Base-by-base conservation (phyloP, 805 yeast genomes). In the Metschnikowia orientalis region DNA sequence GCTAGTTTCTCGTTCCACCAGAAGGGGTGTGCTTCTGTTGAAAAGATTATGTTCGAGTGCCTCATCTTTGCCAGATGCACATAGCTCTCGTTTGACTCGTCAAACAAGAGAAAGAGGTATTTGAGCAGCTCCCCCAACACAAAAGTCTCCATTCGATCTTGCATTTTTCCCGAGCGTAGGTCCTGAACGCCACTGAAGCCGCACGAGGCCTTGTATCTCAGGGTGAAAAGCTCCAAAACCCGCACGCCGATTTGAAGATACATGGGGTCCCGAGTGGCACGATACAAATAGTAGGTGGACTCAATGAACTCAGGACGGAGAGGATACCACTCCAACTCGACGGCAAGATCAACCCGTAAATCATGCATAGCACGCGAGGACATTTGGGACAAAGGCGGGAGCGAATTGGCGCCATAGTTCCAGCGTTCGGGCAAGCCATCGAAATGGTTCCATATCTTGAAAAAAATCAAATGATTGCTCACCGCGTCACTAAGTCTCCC, bases 1-100 rank as follows among this genome's bases (percentile, higher is more conserved):
- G 43, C 43, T 12, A 12, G 44, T 44, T 38, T 63, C 56, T 17
- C 54, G 28, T 74, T 74, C 33, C 72, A 65, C 95, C 95, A 86
- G 41, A 88, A 54, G 3, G 95, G 95, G 56, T 89, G 97, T 0
- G 89, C 96, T 50, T 89, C 97, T 0, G 97, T 89, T 8, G 90
- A 75, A 56, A 88, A 82, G 1, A 79, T 73, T 60, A 77, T 69
- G 35, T 75, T 72, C 40, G 77, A 67, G 37, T 74, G 51, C 26
- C 70, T 63, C 51, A 66, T 57, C 10, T 37, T 26, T 9, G 41
- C 19, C 4, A 43, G 25, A 42, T 66, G 72, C n/a, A 66, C 46
- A 22, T 61, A 56, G 10, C 60, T 53, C 6, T 57, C 48, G 51
- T 87, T 78, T 5, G 66, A 70, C 10, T 69, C 79, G 51, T 87